Evolutionary conservation across 2,329 filamentous ascomycete genomes (phyloP), one percentile per base, ranked within the genome.

Genomic region (Elsinoe necatrix): DNA sequence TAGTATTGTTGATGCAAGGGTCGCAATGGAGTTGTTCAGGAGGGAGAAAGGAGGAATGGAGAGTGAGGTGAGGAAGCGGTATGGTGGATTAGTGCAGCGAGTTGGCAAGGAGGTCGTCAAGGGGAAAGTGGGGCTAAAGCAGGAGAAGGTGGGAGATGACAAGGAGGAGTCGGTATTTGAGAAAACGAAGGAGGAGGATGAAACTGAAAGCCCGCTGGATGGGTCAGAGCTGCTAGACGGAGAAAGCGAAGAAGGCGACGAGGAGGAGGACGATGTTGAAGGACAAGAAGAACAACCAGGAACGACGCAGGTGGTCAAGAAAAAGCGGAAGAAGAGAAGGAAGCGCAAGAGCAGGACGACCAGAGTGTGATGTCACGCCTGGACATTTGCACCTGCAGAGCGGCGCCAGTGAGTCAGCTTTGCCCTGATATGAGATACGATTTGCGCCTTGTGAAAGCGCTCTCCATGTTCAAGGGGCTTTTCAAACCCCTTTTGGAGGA

Each of bases 11-110:
- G 93, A 98, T 75, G 93, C 93, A 1, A 78, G 89, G 62, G 89
- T 88, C 4, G 85, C 90, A 0, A 97, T 98, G 90, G 74, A 92
- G 57, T 73, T 98, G 41, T 97, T 95, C 67, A 80, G 87, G 60
- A 81, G 83, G 62, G 82, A 90, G 68, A 97, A 96, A 73, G 77
- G 84, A 16, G 86, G 79, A 0, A 96, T 98, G 67, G 93, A 97
- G 67, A 75, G 83, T 57, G 89, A 95, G 68, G 83, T 89, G 68
- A 75, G 84, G 57, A 84, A 82, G 69, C 82, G 80, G 57, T 93
- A 80, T 69, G 69, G 69, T 25, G 68, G 58, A 66, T 68, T 57
- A 16, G 61, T 59, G 54, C 60, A 59, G 59, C 59, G 45, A 34
- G 43, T 43, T 34, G 58, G 60, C 41, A 50, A 59, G 25, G 55